These are phyloP conservation scores for Evernia prunastri DNA, from an alignment of 495 filamentous ascomycete genomes.

Conservation along the genomic window DNA sequence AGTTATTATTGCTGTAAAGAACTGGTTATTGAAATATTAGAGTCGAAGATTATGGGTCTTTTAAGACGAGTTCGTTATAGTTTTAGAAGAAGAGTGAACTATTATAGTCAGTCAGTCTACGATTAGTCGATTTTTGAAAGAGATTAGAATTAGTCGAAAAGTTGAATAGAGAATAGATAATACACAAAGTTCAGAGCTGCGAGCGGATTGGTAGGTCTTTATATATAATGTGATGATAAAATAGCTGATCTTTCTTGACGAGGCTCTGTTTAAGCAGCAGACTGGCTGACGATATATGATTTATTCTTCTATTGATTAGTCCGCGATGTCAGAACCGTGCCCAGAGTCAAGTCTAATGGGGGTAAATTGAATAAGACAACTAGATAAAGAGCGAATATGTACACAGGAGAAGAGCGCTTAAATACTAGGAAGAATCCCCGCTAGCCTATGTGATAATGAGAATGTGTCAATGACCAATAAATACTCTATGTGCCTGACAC, in stretches of 20 bases:
- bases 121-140: not conserved
- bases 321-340: too few relatives aligned
- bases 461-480: too few relatives aligned
- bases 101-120: not conserved
- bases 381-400: too few relatives aligned
- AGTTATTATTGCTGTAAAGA: not conserved
- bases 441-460: too few relatives aligned
- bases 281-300: slow-evolving; percentile 5
- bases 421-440: too few relatives aligned
- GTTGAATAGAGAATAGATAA: not conserved
- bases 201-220: not conserved
- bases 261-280: slow-evolving; percentile 7
- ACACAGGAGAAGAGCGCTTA: too few relatives aligned
- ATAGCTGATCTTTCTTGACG: slow-evolving; percentile 10
- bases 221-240: not conserved
- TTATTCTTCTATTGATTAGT: not conserved
- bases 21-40: not conserved
- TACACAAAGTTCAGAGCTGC: not conserved
- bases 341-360: too few relatives aligned
- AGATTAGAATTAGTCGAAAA: not conserved
- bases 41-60: not conserved
- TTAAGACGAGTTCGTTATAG: not conserved
- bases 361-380: too few relatives aligned
- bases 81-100: not conserved
- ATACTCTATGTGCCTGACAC: too few relatives aligned